Evolutionary conservation across 2,329 filamentous ascomycete species (phyloP).

Genomic region (Phyllosticta capitalensis): DNA sequence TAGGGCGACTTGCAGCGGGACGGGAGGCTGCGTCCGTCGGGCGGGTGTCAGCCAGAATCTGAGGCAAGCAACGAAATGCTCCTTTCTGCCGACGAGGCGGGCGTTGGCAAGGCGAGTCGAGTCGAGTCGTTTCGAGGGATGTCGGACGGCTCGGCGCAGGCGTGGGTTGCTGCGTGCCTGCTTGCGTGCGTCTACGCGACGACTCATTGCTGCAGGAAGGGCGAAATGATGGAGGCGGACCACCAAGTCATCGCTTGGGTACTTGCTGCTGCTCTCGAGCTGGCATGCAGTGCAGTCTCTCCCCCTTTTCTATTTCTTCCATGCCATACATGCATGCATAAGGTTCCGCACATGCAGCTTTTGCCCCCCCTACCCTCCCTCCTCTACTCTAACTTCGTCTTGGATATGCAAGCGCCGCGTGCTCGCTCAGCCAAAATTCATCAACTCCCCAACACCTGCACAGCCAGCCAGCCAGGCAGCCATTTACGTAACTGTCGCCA

Average conservation of each 20-base stretch:
- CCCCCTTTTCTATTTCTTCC: too few relatives aligned
- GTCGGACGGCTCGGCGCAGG: not conserved
- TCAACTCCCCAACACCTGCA: too few relatives aligned
- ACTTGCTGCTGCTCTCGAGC: not conserved
- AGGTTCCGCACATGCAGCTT: too few relatives aligned
- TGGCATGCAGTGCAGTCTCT: too few relatives aligned
- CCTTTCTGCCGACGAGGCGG: not conserved
- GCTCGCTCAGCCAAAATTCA: too few relatives aligned
- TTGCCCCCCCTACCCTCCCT: too few relatives aligned
- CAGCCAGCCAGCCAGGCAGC: too few relatives aligned
- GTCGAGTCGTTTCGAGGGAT: not conserved
- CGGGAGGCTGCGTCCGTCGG: not conserved
- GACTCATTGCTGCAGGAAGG: not conserved
- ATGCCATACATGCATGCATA: too few relatives aligned
- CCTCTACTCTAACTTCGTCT: too few relatives aligned
- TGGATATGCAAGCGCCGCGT: too few relatives aligned
- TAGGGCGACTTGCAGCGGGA: not conserved
- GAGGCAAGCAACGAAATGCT: not conserved
- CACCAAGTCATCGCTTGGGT: not conserved
- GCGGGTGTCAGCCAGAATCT: not conserved
- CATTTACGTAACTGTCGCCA: too few relatives aligned
- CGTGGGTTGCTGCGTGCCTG: not conserved
- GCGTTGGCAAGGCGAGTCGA: not conserved
- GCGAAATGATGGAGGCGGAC: not conserved
- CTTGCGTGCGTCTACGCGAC: not conserved